Evolutionary conservation across 2,329 filamentous ascomycete species (phyloP).

Genomic region (Fusarium fujikuroi): DNA sequence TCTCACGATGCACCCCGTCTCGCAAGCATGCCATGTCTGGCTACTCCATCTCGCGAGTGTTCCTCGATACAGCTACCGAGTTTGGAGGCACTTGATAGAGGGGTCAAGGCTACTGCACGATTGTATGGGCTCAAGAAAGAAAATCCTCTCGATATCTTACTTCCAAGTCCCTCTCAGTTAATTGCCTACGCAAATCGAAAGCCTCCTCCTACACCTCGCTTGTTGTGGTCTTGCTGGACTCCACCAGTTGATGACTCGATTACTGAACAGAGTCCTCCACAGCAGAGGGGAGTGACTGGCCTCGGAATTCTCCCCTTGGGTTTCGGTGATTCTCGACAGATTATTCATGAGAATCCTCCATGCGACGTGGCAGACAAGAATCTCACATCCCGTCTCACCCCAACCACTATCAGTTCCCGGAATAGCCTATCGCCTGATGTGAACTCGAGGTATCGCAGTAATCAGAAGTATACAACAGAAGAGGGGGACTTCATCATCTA

Average conservation of each 20-base stretch:
- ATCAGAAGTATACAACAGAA: not conserved
- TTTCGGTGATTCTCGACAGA: not conserved
- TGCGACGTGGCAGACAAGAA: slow-evolving; percentile 21
- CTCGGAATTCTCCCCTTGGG: not conserved
- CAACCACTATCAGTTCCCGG: slow-evolving; percentile 12
- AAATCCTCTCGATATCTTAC: not conserved
- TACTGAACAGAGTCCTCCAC: not conserved
- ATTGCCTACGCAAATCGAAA: slow-evolving; percentile 43
- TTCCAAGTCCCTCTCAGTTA: not conserved
- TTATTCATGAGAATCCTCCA: not conserved
- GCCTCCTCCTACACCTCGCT: not conserved
- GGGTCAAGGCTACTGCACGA: not conserved
- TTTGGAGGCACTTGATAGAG: not conserved
- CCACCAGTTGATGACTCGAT: not conserved
- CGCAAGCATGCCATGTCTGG: not conserved
- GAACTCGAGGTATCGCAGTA: not conserved
- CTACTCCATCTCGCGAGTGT: not conserved
- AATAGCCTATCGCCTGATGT: not conserved
- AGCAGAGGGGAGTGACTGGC: not conserved
- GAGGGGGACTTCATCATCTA: not conserved
- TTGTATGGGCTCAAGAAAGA: not conserved
- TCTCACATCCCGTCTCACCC: slow-evolving; percentile 51
- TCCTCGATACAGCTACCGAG: not conserved
- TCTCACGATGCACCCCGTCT: not conserved
- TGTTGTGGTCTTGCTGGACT: not conserved